Evolutionary conservation across 2,329 filamentous ascomycete species (phyloP).

Genomic region (Stagonosporopsis rhizophila): DNA sequence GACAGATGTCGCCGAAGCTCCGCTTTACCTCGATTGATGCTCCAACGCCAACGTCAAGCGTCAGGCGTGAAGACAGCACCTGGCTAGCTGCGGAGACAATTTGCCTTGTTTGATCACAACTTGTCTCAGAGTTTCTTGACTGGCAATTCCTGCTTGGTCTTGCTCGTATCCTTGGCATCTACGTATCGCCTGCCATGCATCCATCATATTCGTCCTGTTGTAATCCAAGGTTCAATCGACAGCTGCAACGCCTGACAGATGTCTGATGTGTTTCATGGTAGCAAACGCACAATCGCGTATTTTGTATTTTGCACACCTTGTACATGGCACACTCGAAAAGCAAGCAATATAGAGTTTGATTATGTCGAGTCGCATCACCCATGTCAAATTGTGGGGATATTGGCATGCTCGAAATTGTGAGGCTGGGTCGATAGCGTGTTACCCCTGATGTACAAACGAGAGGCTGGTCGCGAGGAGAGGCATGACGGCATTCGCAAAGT

Average conservation of each 20-base stretch:
- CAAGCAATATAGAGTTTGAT: slow-evolving; percentile 3
- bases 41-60: no score
- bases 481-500: slow-evolving; percentile 7
- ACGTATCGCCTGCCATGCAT: background rate
- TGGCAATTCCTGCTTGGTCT: background rate
- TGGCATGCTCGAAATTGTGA: slow-evolving; percentile 18
- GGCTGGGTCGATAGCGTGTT: slow-evolving; percentile 10
- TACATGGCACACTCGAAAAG: background rate
- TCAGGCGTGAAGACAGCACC: background rate
- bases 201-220: background rate
- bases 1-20: slow-evolving; percentile 1
- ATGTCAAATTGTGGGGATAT: slow-evolving; percentile 19
- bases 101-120: background rate
- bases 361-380: slow-evolving; percentile 6
- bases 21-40: background rate
- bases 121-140: no score
- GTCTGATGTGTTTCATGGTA: background rate
- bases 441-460: slow-evolving; percentile 8
- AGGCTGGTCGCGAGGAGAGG: slow-evolving; percentile 6
- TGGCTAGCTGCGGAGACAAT: background rate
- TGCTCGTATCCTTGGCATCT: background rate
- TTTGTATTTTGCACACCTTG: background rate
- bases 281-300: background rate
- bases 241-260: background rate
- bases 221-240: background rate